Base-by-base conservation (phyloP, 305 asterid species). In the Nicotiana rustica region DNA sequence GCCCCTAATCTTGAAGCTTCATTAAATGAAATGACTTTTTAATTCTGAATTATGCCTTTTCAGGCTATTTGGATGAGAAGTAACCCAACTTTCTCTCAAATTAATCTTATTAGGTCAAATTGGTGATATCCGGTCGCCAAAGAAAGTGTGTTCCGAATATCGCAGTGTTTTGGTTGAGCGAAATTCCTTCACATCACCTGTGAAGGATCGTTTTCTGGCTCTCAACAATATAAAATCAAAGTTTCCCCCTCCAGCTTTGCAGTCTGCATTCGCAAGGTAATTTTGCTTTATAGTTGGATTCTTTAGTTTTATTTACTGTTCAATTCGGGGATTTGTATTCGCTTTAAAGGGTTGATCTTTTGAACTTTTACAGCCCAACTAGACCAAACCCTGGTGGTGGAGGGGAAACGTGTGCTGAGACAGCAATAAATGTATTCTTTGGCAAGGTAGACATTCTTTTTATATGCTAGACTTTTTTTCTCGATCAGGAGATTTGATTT, bases 361-460 rank as follows among this genome's bases (percentile, higher is more conserved):
- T 75, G 65, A 73, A 77, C 84, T 80, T 87, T 73, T 84, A 86
- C 95, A 97, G 99, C 89, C 99, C 99, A 83, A 95, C 98, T 71
- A 92, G 99, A 85, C 99, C 95, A 66, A 92, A 84, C 88, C 99
- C 99, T 76, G 94, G 96, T 82, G 99, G 97, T 83, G 97, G 96
- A 84, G 99, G 99, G 84, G 99, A 97, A 90, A 95, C 99, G 3
- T 95, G 98, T 85, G 99, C 99, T 33, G 99, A 97, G 90, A 95
- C 99, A 69, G 95, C 97, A 33, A 90, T 95, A 41, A 90, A 87
- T 78, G 94, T 97, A 81, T 97, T 95, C 83, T 92, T 97, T 85
- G 88, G 95, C 85, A 97, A 97, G 99, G 99, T 97, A 90, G 44
- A 38, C 44, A 38, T 14, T 73, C 62, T 49, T 13, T 73, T 59